These are phyloP conservation scores for Coffea canephora DNA, from an alignment of 257 asterid species.

Conservation along the genomic window DNA sequence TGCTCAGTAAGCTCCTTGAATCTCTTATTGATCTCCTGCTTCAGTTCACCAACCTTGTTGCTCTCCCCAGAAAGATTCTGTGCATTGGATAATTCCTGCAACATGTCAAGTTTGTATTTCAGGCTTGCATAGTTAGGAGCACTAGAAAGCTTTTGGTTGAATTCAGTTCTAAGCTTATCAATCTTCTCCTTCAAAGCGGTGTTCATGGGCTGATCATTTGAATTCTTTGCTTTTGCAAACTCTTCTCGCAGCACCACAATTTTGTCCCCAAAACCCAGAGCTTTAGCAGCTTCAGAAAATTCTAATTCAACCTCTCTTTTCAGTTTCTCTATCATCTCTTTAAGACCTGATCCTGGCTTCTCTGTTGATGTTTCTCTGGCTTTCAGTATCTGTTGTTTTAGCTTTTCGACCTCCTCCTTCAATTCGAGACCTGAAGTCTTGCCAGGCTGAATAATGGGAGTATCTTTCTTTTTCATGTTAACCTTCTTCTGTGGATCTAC, in stretches of 20 bases:
- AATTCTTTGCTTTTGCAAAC: conserved; percentile 51
- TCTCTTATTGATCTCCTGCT: conserved; percentile 49
- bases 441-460: conserved; percentile 41
- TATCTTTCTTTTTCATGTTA: conserved; percentile 70
- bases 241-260: conserved; percentile 54
- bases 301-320: conserved; percentile 56
- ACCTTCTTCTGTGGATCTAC: conserved; percentile 56
- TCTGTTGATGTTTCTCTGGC: conserved; percentile 41
- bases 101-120: conserved; percentile 50
- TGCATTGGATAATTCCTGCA: conserved; percentile 48
- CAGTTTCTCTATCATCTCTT: conserved; percentile 53
- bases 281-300: conserved; percentile 63
- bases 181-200: conserved; percentile 54
- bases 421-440: conserved; percentile 47
- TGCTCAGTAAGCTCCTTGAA: conserved; percentile 43
- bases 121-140: conserved; percentile 69
- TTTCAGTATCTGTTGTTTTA: conserved; percentile 50
- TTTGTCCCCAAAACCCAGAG: conserved; percentile 60
- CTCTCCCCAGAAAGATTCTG: conserved; percentile 35
- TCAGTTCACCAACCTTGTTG: conserved; percentile 40
- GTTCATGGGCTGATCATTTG: conserved; percentile 42
- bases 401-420: conserved; percentile 60
- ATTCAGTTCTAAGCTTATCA: conserved; percentile 55
- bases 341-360: conserved; percentile 35
- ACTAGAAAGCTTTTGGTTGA: conserved; percentile 44